Percentiles rank a stretch among this genome's conserved stretches.
phyloP scores from a whole-genome alignment of 1,139 yeast species.

The Debaryomycetaceae sp. region DNA sequence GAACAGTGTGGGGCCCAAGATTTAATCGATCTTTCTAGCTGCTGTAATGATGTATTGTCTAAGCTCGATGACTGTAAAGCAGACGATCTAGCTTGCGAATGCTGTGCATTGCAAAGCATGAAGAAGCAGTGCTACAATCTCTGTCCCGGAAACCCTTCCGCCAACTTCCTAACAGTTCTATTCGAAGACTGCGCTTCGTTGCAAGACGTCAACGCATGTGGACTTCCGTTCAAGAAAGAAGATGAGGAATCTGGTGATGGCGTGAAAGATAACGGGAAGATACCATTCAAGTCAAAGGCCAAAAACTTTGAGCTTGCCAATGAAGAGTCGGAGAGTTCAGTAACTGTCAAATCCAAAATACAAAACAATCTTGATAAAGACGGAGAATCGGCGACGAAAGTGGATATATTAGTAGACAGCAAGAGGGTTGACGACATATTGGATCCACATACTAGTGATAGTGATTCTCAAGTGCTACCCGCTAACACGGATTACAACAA shows the following conservation, averaged over 20 bases:
- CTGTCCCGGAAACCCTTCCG: constrained; percentile 48
- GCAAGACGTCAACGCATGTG: constrained; percentile 46
- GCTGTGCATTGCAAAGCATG: constrained; percentile 52
- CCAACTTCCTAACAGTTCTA: constrained; percentile 43
- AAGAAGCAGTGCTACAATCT: constrained; percentile 42
- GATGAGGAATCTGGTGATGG: constrained; percentile 12
- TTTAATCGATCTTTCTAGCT: constrained; percentile 35
- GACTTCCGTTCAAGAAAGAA: constrained; percentile 45
- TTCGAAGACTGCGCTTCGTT: constrained; percentile 40
- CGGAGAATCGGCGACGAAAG: not conserved
- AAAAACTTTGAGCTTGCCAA: constrained; percentile 1
- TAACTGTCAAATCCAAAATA: constrained; percentile 7
- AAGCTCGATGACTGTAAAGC: constrained; percentile 48
- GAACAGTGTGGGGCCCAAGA: constrained; percentile 40
- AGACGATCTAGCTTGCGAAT: constrained; percentile 53
- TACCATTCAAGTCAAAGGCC: constrained; percentile 1
- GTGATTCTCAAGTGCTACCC: not conserved
- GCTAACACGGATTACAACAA: not conserved
- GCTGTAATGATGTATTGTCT: constrained; percentile 45
- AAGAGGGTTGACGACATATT: not conserved
- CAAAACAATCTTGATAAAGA: constrained; percentile 1
- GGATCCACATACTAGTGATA: not conserved
- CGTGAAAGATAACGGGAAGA: not conserved
- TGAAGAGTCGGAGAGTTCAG: constrained; percentile 1
- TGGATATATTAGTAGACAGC: not conserved